These are phyloP conservation scores for Tripterygium wilfordii DNA, from an alignment of 177 flowering plant species.

Conservation along the genomic window DNA sequence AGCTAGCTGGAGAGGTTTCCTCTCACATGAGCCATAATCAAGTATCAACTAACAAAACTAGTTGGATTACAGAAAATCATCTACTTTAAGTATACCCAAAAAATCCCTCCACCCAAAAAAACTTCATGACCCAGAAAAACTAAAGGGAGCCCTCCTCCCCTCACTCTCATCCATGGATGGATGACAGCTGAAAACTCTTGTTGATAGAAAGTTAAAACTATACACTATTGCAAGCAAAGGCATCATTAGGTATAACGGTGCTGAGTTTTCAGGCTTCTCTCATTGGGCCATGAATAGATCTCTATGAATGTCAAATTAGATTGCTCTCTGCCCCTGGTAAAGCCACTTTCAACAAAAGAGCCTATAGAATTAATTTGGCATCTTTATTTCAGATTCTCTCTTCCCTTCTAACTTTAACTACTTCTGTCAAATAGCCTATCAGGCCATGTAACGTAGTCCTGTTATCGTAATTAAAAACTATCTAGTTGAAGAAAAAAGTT, in stretches of 20 bases:
- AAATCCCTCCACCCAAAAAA: not conserved
- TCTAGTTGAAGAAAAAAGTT: constrained; percentile 1
- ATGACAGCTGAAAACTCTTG: too few relatives aligned
- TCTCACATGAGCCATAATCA: not conserved
- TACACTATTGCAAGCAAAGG: not conserved
- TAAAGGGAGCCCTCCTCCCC: too few relatives aligned
- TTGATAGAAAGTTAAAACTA: not conserved
- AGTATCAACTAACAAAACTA: not conserved
- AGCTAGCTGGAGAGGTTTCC: not conserved
- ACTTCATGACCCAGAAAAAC: too few relatives aligned
- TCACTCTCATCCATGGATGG: too few relatives aligned
- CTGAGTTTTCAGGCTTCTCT: constrained; percentile 3
- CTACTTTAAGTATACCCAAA: not conserved
- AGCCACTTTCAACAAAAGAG: constrained; percentile 1
- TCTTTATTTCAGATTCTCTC: constrained; percentile 4
- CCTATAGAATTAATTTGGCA: constrained; percentile 6
- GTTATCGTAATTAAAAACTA: not conserved
- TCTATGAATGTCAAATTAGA: constrained; percentile 5
- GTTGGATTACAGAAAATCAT: constrained; percentile 3
- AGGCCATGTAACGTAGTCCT: constrained; percentile 1
- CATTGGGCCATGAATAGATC: not conserved
- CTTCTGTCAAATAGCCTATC: constrained; percentile 2
- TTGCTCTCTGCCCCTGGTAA: constrained; percentile 2
- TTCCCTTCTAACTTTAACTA: constrained; percentile 6
- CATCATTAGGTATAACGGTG: not conserved